phyloP scores from a whole-genome alignment of 1,139 yeast species.

The Meyerozyma elateridarum region DNA sequence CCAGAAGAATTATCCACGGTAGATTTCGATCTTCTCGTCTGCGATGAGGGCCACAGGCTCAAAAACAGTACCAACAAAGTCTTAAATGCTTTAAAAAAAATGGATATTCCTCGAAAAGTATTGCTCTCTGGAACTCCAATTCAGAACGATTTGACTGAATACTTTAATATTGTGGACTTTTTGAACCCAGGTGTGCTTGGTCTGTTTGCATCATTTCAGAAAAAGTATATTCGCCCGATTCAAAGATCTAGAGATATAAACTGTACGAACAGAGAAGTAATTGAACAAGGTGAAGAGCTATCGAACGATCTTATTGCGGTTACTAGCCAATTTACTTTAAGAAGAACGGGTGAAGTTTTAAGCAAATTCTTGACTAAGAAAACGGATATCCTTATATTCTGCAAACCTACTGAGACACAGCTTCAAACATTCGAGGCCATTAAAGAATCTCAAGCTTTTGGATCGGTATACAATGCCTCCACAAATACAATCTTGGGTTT shows the following conservation, averaged over 20 bases:
- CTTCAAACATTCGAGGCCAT: conserved; percentile 48
- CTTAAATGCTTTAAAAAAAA: conserved; percentile 52
- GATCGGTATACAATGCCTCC: conserved; percentile 18
- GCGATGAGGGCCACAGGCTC: conserved; percentile 94
- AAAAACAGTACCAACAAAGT: conserved; percentile 70
- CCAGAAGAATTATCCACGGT: conserved; percentile 48
- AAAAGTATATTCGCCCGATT: conserved; percentile 66
- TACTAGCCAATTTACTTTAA: conserved; percentile 63
- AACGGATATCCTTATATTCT: conserved; percentile 75
- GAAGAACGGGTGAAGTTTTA: conserved; percentile 70
- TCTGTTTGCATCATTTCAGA: conserved; percentile 56
- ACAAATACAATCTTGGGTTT: conserved; percentile 47
- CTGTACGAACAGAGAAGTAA: conserved; percentile 48
- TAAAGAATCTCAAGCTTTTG: conserved; percentile 38
- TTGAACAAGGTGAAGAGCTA: conserved; percentile 54
- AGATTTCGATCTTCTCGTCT: conserved; percentile 68
- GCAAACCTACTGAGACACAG: conserved; percentile 69
- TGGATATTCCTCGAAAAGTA: conserved; percentile 55
- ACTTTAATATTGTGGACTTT: conserved; percentile 75
- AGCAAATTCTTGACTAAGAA: conserved; percentile 66
- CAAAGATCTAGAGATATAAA: conserved; percentile 67
- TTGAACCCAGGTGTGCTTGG: conserved; percentile 83
- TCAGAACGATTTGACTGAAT: conserved; percentile 85
- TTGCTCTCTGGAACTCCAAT: conserved; percentile 91
- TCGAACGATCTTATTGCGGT: conserved; percentile 58